Percentiles rank a stretch among this genome's conserved stretches.
Evolutionary conservation across 495 filamentous ascomycete species (phyloP).

Genomic region (Thermothielavioides terrestris): DNA sequence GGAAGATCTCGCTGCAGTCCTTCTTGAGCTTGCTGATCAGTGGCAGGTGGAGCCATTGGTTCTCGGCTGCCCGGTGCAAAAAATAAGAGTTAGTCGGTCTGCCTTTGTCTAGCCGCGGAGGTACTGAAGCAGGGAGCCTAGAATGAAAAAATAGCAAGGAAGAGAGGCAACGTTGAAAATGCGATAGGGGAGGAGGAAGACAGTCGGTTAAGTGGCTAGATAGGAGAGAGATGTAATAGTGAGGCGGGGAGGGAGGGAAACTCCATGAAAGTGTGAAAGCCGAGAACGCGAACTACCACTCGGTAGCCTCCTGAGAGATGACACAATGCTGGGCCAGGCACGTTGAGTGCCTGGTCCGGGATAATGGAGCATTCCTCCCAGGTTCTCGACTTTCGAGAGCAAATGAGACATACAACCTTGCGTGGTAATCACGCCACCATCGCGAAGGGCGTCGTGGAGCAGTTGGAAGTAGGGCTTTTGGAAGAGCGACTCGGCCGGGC

Average conservation of each 20-base stretch:
- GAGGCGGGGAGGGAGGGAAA: too few relatives aligned
- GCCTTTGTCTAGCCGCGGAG: too few relatives aligned
- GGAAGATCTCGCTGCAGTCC: constrained; percentile 95
- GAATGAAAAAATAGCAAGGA: background rate
- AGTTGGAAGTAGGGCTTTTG: constrained; percentile 98
- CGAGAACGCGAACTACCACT: constrained; percentile 27
- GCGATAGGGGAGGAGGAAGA: constrained; percentile 1
- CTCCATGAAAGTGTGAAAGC: constrained; percentile 11
- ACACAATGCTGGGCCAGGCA: constrained; percentile 15
- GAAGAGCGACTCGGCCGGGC: constrained; percentile 91
- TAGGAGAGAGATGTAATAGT: constrained; percentile 6
- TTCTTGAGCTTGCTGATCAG: constrained; percentile 90
- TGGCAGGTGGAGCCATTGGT: constrained; percentile 95
- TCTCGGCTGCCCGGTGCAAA: constrained; percentile 61
- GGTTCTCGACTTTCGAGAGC: constrained; percentile 29
- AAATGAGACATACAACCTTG: constrained; percentile 98
- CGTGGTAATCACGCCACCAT: constrained; percentile 97
- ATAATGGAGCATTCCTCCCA: constrained; percentile 17
- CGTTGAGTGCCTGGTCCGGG: constrained; percentile 19
- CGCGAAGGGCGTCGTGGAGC: constrained; percentile 74
- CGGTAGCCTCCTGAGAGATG: constrained; percentile 24
- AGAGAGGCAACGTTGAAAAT: constrained; percentile 1
- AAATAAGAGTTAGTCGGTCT: constrained; percentile 26
- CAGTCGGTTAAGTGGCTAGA: too few relatives aligned
- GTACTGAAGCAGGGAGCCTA: too few relatives aligned